phyloP scores from a whole-genome alignment of 2,329 filamentous ascomycete species.

The Pseudocercospora fuligena region DNA sequence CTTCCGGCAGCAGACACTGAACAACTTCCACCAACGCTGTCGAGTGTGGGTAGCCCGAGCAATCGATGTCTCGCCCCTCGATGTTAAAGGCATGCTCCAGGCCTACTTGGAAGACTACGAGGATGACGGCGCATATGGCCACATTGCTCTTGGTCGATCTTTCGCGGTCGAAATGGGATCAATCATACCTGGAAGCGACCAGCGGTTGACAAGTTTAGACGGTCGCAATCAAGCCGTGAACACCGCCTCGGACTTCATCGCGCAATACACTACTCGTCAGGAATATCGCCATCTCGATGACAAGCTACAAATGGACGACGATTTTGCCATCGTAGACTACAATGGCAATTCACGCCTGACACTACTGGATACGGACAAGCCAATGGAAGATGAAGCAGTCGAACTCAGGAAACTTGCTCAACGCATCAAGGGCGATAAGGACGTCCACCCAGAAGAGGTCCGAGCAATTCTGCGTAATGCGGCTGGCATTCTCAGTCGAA shows the following conservation, averaged over 20 bases:
- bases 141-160: slow-evolving; percentile 88
- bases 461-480: slow-evolving; percentile 82
- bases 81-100: slow-evolving; percentile 93
- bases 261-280: slow-evolving; percentile 95
- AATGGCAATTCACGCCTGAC: slow-evolving; percentile 28
- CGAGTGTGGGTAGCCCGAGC: slow-evolving; percentile 79
- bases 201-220: slow-evolving; percentile 82
- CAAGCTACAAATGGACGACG: slow-evolving; percentile 39
- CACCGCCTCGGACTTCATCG: slow-evolving; percentile 92
- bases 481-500: slow-evolving; percentile 82
- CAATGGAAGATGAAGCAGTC: slow-evolving; percentile 51
- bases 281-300: slow-evolving; percentile 86
- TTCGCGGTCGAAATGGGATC: slow-evolving; percentile 94
- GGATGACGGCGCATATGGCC: slow-evolving; percentile 87
- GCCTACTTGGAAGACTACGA: slow-evolving; percentile 96
- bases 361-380: slow-evolving; percentile 16
- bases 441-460: slow-evolving; percentile 73
- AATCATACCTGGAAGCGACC: slow-evolving; percentile 81
- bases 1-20: slow-evolving; percentile 78
- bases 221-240: slow-evolving; percentile 71
- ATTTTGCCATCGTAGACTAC: slow-evolving; percentile 40
- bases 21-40: slow-evolving; percentile 75
- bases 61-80: slow-evolving; percentile 83
- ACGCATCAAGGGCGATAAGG: slow-evolving; percentile 70
- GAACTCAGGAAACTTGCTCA: slow-evolving; percentile 74